phyloP scores from a whole-genome alignment of 495 filamentous ascomycete species.

The Tuber borchii region DNA sequence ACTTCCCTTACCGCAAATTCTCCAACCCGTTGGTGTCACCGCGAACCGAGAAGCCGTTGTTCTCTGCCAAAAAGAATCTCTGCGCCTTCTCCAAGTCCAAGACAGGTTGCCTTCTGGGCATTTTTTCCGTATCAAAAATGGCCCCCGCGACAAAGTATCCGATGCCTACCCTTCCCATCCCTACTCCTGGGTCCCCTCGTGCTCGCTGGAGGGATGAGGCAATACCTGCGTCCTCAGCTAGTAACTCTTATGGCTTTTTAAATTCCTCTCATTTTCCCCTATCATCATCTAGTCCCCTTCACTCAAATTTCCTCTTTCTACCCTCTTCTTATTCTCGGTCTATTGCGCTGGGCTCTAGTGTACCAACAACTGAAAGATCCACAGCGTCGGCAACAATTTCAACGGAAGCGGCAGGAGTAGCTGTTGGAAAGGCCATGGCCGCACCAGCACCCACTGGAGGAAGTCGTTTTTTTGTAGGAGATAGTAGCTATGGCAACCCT shows the following conservation, averaged over 20 bases:
- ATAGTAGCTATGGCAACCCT: conserved; percentile 11
- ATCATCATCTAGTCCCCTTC: conserved; percentile 26
- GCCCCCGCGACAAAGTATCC: conserved; percentile 8
- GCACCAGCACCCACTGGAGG: conserved; percentile 11
- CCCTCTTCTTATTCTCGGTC: conserved; percentile 30
- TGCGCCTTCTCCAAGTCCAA: not conserved
- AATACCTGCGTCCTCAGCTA: conserved; percentile 21
- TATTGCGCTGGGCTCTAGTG: conserved; percentile 31
- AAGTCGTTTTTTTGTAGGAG: conserved; percentile 20
- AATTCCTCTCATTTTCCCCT: conserved; percentile 32
- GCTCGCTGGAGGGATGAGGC: conserved; percentile 25
- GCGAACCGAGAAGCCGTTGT: not conserved
- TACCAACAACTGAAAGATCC: conserved; percentile 34
- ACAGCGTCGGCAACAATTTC: conserved; percentile 38
- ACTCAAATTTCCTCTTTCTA: conserved; percentile 25
- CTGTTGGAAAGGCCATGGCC: conserved; percentile 37
- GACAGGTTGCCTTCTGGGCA: not conserved
- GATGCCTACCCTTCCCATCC: conserved; percentile 32
- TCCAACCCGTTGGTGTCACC: not conserved
- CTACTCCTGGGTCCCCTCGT: conserved; percentile 27
- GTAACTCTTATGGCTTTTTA: conserved; percentile 22
- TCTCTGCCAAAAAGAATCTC: not conserved
- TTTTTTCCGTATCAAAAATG: not conserved
- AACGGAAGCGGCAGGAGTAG: conserved; percentile 34
- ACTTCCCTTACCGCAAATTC: not conserved